Evolutionary conservation across 768 basidiomycete species (phyloP), one percentile per base, ranked within the genome.

Genomic region (Suillus variegatus): DNA sequence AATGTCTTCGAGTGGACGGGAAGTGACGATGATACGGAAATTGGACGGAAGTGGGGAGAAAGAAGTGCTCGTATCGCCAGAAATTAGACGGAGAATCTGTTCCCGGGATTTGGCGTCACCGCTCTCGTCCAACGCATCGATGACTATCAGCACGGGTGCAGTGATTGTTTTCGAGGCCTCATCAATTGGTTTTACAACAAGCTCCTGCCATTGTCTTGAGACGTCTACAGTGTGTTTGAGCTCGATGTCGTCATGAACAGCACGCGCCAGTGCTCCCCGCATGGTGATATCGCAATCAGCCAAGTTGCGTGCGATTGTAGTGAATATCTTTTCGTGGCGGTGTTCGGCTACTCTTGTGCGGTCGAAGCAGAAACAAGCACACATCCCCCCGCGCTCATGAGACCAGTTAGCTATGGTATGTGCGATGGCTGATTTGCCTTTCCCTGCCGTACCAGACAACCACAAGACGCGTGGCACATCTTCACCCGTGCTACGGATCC

Each of bases 91-190:
- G 14, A 77, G 70, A 41, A 75, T 65, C 9, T n/a, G n/a, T 22
- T 55, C 41, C 20, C 67, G 67, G 57, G 63, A 32, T 6, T 16
- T 20, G 0, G 9, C 25, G 32, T 68, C 60, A 12, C 64, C 64
- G 49, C 67, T 68, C 55, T 67, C 70, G 47, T 72, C 69, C 40
- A 74, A 47, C 4, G 61, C 74, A 56, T 76, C 75, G 25, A 75
- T 69, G 43, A 76, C 64, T 22, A 74, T 57, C 12, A 72, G 40
- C 7, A 73, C 65, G 22, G 70, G 75, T 8, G 69, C 67, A 57
- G 65, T n/a, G 41, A 71, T 54, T 7, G 62, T 55, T 35, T 43
- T 43, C 16, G 41, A 43, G 41, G 40, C 63, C 18, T 43, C 56
- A 14, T n/a, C 16, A 2, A 65, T 60, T 1, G 72, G 70, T 43